Base-by-base conservation (phyloP, 176 grass and related monocot species). In the Aegilops bicornis region DNA sequence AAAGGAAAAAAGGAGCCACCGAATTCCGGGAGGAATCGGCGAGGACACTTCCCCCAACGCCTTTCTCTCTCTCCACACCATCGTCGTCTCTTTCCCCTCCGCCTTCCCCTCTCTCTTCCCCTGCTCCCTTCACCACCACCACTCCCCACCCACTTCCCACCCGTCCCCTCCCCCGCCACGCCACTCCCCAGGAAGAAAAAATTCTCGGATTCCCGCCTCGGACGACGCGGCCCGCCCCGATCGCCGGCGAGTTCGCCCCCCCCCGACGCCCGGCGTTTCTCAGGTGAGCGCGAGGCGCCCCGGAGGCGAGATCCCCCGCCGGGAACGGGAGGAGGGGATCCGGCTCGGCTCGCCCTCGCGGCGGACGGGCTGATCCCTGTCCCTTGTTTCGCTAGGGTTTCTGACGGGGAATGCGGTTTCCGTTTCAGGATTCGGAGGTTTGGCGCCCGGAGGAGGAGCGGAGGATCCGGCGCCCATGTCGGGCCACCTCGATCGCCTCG, bases 401-500 rank as follows among this genome's bases (percentile, higher is more conserved):
- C 92, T 94, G 70, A 97, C 73, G 16, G 56, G 56, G 86, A 97
- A 94, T 97, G 92, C 72, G 84, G 95, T 64, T 86, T 87, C 35
- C 67, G 90, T 78, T 85, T 48, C 89, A 91, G 95, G 78, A 81
- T 71, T 80, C 64, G 64, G 84, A 76, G 76, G 73, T 12, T 5
- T 12, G 4, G 30, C 12, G n/a, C 64, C 8, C 64, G 42, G 54
- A 65, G 59, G 1, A 56, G 24, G 69, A 24, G 79, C 17, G 56
- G 61, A 63, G 73, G 79, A 73, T 83, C 84, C 63, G 33, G 23
- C 72, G 48, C 56, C 69, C 86, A 97, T 97, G 95, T 97, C 95
- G 83, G 95, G 92, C 76, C 92, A 88, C 56, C 92, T 97, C 78
- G 95, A 97, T 90, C 95, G 95, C 86, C 73, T 94, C 71, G 90